phyloP scores from a whole-genome alignment of 1,139 yeast genomes.

The Blastobotrys arbuscula region DNA sequence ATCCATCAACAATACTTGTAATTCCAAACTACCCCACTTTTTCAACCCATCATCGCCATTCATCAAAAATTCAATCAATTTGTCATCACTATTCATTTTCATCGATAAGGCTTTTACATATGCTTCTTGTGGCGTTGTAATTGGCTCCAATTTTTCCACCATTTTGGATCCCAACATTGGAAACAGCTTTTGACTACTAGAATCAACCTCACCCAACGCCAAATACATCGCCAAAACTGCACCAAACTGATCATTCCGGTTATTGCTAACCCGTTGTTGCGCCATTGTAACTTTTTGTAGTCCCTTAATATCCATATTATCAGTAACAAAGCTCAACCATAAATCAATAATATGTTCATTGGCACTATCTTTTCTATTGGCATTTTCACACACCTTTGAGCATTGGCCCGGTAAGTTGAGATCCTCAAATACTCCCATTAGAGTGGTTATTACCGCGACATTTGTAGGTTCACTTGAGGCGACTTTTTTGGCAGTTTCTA shows the following conservation, averaged over 20 bases:
- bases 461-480: constrained; percentile 49
- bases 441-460: constrained; percentile 44
- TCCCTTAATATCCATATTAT: constrained; percentile 29
- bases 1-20: constrained; percentile 48
- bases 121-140: constrained; percentile 51
- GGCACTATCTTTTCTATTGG: constrained; percentile 49
- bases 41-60: constrained; percentile 25
- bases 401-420: constrained; percentile 39
- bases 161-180: constrained; percentile 54
- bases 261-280: constrained; percentile 26
- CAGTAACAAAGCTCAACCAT: constrained; percentile 34
- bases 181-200: constrained; percentile 43
- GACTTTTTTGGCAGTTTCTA: constrained; percentile 40
- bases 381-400: constrained; percentile 47
- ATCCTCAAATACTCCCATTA: constrained; percentile 28
- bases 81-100: constrained; percentile 29
- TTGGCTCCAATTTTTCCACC: constrained; percentile 44
- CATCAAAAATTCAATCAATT: constrained; percentile 34
- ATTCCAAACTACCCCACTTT: constrained; percentile 50
- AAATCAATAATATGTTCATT: constrained; percentile 36
- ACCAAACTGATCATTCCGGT: constrained; percentile 41
- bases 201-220: constrained; percentile 28
- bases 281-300: constrained; percentile 35
- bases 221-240: constrained; percentile 38
- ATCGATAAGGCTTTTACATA: constrained; percentile 49